A percentile compares a stretch with the other conserved stretches of the same genome.
phyloP scores from a whole-genome alignment of 768 basidiomycete genomes.

The Auriscalpium orientale region DNA sequence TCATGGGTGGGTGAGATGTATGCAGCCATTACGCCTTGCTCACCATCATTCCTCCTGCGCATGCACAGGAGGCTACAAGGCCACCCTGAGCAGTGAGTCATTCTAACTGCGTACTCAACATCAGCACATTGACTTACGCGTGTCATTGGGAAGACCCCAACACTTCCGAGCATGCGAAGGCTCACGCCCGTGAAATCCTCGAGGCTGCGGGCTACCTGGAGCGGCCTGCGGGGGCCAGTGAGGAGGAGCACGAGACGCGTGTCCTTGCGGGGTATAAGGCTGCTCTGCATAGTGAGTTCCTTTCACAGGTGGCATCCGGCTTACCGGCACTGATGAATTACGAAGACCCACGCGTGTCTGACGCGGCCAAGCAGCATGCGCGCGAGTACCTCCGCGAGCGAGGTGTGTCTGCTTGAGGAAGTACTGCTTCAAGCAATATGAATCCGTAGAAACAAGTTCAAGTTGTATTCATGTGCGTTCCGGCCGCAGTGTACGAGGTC shows the following conservation, averaged over 20 bases:
- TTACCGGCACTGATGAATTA: background rate
- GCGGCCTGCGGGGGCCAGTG: constrained; percentile 20
- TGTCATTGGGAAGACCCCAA: constrained; percentile 29
- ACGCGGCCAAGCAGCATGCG: constrained; percentile 43
- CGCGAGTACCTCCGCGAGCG: constrained; percentile 19
- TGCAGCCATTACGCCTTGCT: too few relatives aligned
- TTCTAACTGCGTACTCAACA: background rate
- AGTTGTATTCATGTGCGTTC: too few relatives aligned
- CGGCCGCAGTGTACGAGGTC: too few relatives aligned
- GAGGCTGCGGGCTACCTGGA: constrained; percentile 34
- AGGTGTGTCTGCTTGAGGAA: background rate
- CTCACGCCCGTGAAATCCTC: constrained; percentile 47
- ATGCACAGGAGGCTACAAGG: constrained; percentile 39
- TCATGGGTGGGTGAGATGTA: background rate
- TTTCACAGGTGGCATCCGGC: background rate
- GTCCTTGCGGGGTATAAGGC: constrained; percentile 54
- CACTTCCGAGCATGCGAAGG: constrained; percentile 42
- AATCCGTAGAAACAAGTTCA: too few relatives aligned
- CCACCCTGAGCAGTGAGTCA: constrained; percentile 36
- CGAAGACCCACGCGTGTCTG: constrained; percentile 39
- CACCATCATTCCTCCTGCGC: constrained; percentile 13
- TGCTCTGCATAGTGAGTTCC: constrained; percentile 37
- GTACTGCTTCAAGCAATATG: too few relatives aligned
- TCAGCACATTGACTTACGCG: background rate
- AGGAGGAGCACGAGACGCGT: constrained; percentile 36